A percentile compares a stretch with the other conserved stretches of the same genome.
Conservation (phyloP, 495 filamentous ascomycete genomes). For the Penicillium psychrofluorescens region DNA sequence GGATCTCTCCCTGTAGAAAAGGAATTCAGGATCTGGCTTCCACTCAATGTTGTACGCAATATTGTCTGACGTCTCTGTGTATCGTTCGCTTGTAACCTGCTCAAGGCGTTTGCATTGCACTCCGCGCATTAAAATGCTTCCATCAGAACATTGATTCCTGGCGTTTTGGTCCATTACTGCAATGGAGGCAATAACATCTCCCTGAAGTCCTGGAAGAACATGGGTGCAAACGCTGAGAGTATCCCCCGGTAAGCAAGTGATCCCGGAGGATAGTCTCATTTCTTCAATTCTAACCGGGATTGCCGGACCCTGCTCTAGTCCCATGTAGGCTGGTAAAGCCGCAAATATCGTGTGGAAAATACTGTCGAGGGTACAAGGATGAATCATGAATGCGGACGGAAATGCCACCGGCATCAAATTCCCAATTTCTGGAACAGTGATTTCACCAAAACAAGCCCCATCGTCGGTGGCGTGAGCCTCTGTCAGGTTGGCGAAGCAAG, state of each 20-base stretch:
- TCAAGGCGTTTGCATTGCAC: constrained; percentile 12
- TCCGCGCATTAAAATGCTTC: constrained; percentile 9
- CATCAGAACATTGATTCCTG: not conserved
- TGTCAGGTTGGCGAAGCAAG: constrained; percentile 24
- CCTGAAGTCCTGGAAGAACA: not conserved
- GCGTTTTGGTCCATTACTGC: not conserved
- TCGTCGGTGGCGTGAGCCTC: constrained; percentile 7
- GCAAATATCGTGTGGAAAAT: constrained; percentile 32
- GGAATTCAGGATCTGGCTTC: constrained; percentile 11
- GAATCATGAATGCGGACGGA: constrained; percentile 33
- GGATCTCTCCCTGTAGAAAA: not conserved
- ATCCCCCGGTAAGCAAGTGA: constrained; percentile 7
- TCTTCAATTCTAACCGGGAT: constrained; percentile 22
- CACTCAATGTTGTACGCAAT: constrained; percentile 16
- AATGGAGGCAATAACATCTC: constrained; percentile 9
- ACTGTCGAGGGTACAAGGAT: constrained; percentile 39
- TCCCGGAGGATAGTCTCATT: constrained; percentile 12
- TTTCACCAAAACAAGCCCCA: constrained; percentile 20
- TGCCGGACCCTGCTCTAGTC: constrained; percentile 7
- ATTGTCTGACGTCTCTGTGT: not conserved
- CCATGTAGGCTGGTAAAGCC: constrained; percentile 2
- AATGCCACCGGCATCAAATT: constrained; percentile 39
- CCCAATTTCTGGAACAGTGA: constrained; percentile 35
- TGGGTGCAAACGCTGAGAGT: constrained; percentile 10
- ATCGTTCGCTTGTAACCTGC: not conserved